A percentile compares a stretch with the other conserved stretches of the same genome.
These are phyloP conservation scores for Sporothrix mexicana DNA, from an alignment of 2,329 filamentous ascomycete genomes.

Conservation along the genomic window DNA sequence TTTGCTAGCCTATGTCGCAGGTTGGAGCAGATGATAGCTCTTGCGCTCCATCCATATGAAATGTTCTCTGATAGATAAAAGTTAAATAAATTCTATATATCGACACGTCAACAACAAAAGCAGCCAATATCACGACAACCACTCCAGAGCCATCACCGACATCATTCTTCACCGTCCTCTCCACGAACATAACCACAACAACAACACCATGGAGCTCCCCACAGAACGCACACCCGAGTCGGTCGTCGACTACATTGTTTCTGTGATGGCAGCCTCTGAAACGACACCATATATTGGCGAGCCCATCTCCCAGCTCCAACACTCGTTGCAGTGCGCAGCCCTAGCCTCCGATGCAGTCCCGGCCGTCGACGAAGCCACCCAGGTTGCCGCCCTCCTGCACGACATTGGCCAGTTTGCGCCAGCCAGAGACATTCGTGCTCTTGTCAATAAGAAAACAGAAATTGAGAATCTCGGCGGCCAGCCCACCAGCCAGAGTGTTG, in stretches of 20 bases:
- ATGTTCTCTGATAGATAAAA: background rate
- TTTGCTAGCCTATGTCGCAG: background rate
- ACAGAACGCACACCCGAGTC: background rate
- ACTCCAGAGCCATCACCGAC: background rate
- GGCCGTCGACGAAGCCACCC: slow-evolving; percentile 3
- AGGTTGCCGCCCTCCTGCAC: slow-evolving; percentile 1
- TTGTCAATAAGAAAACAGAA: background rate
- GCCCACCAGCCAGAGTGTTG: background rate
- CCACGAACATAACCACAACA: background rate
- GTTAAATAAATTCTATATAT: background rate
- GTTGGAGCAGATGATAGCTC: background rate
- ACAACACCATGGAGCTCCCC: background rate
- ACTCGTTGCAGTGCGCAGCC: slow-evolving; percentile 27
- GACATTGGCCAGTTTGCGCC: slow-evolving; percentile 15
- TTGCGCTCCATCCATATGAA: background rate
- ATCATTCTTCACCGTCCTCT: background rate
- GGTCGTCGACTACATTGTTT: slow-evolving; percentile 1
- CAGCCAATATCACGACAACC: background rate
- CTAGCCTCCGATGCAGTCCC: slow-evolving; percentile 8
- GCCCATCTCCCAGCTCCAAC: slow-evolving; percentile 31
- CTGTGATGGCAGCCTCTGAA: slow-evolving; percentile 10
- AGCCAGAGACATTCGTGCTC: background rate
- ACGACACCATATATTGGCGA: slow-evolving; percentile 30
- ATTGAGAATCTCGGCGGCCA: slow-evolving; percentile 8
- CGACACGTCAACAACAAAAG: background rate